Evolutionary conservation across 2,329 filamentous ascomycete genomes (phyloP).

Genomic region (Fusarium staphyleae): DNA sequence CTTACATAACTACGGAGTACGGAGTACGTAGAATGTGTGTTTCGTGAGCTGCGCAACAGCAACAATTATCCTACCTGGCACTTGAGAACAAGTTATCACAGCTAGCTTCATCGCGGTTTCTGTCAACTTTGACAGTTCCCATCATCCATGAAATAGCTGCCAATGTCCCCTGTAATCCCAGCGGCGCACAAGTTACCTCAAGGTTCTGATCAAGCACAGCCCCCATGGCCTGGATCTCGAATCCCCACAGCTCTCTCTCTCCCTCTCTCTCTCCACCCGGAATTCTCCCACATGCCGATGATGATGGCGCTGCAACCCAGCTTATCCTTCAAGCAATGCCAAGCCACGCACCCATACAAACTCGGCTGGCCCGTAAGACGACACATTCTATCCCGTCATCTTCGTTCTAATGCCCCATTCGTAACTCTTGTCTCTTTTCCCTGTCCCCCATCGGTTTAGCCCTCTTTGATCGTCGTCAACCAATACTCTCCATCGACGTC

Average conservation of each 20-base stretch:
- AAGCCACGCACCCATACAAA: background rate
- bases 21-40: conserved; percentile 11
- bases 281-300: conserved; percentile 5
- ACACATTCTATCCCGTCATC: background rate
- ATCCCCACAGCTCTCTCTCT: conserved; percentile 24
- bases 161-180: conserved; percentile 5
- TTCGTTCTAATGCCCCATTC: background rate
- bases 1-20: too few species aligned
- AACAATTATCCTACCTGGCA: too few species aligned
- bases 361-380: background rate
- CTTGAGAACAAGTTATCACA: too few species aligned
- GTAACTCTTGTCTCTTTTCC: too few species aligned
- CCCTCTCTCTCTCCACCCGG: conserved; percentile 7
- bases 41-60: background rate
- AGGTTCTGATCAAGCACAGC: conserved; percentile 31
- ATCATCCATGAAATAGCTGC: too few species aligned
- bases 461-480: background rate
- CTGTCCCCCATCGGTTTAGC: too few species aligned
- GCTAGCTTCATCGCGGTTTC: too few species aligned
- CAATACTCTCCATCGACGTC: background rate
- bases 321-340: background rate
- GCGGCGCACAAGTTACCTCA: too few species aligned
- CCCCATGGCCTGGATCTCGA: conserved; percentile 7
- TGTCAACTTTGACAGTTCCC: too few species aligned
- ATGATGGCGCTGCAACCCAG: background rate